These are phyloP conservation scores for Quercus lobata DNA, from an alignment of 331 rosid species.

Conservation along the genomic window DNA sequence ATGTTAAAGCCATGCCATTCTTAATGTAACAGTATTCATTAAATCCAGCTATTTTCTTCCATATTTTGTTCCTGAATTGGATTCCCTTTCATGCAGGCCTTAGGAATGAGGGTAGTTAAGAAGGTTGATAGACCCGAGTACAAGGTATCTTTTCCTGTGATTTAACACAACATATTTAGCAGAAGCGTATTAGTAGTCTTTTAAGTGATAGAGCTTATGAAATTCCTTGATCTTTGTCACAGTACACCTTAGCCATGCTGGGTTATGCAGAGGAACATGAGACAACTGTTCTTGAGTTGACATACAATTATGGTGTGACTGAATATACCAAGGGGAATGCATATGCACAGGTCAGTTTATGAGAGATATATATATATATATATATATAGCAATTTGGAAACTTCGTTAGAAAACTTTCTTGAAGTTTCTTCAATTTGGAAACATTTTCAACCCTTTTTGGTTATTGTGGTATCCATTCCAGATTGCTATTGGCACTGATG, in stretches of 20 bases:
- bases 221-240: conserved; percentile 23
- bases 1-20: background rate
- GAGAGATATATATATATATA: too few species aligned
- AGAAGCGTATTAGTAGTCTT: background rate
- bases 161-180: conserved; percentile 1
- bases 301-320: conserved; percentile 81
- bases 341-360: conserved; percentile 65
- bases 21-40: background rate
- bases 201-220: background rate
- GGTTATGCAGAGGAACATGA: conserved; percentile 77
- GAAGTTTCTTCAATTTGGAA: conserved; percentile 3
- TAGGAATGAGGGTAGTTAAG: conserved; percentile 75
- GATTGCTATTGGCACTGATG: conserved; percentile 88
- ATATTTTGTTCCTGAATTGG: conserved; percentile 7
- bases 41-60: conserved; percentile 2
- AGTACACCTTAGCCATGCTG: conserved; percentile 73
- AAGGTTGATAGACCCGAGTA: conserved; percentile 75
- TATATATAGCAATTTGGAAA: too few species aligned
- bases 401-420: background rate
- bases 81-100: conserved; percentile 48
- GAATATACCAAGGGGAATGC: conserved; percentile 87
- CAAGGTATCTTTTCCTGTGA: conserved; percentile 45
- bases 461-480: conserved; percentile 19
- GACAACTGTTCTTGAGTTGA: conserved; percentile 80
- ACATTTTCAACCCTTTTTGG: background rate